Base-by-base conservation (phyloP, 1,284 basidiomycete genomes). In the Polyporus tsugae region DNA sequence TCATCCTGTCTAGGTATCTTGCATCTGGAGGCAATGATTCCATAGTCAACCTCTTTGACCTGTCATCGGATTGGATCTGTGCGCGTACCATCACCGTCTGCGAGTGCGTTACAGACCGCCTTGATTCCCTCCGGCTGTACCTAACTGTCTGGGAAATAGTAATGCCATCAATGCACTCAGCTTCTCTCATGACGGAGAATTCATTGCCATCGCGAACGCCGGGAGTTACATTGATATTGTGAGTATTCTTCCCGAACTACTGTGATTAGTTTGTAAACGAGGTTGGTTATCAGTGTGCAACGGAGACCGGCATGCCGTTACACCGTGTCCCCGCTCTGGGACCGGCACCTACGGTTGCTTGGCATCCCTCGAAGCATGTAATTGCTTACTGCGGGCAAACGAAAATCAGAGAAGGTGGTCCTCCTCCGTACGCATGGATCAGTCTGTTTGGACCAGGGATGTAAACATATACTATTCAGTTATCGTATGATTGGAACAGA, bases 161-260 rank as follows among this genome's bases (percentile, higher is more conserved):
- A 83, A 92, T 73, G 84, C 87, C 35, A 90, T 94, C 72, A 92
- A 86, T 67, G 84, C 86, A n/a, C 78, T 94, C n/a, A 92, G 90
- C 75, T 94, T 93, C 82, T 94, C 91, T 6, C 84, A 89, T 70
- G 92, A 94, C 72, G 92, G 92, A 44, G 93, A 94, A 81, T 93
- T 90, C 75, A 78, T 94, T 36, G 92, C 92, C 9, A 89, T 93
- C 61, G 89, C 91, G 4, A 92, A 83, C 69, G 82, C 86, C 6
- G 91, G 91, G n/a, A 80, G 81, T 22, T 93, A 92, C 72, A 89
- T 94, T 67, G 92, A 94, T 70, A 91, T 94, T 61, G 92, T 93
- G 72, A 67, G 85, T 76, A 22, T 11, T 46, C 61, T 22, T 22
- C 41, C 11, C 22, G 29, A 33, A 2, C n/a, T 39, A 2, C 36